A percentile compares a stretch with the other conserved stretches of the same genome.
Conservation (phyloP, 2,329 filamentous ascomycete genomes). For the Fusarium keratoplasticum region DNA sequence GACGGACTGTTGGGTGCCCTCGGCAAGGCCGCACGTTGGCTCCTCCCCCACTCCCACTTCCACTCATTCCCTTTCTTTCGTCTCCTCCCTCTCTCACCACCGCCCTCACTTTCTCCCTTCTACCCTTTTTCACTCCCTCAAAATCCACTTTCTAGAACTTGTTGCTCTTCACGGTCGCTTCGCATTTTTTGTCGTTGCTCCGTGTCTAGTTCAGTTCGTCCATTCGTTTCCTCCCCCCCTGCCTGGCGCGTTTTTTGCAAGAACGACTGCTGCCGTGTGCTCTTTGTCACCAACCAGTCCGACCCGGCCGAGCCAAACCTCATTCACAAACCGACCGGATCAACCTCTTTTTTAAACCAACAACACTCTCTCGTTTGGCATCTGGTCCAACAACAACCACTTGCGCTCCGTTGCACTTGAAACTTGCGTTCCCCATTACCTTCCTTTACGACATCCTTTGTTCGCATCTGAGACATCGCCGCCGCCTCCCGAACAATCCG, state of each 20-base stretch:
- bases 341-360: conserved; percentile 27
- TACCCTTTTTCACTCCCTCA: conserved; percentile 23
- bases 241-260: conserved; percentile 41
- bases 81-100: conserved; percentile 31
- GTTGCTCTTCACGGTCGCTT: conserved; percentile 36
- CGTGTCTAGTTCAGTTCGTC: conserved; percentile 43
- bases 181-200: conserved; percentile 26
- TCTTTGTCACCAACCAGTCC: conserved; percentile 5
- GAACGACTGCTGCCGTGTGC: conserved; percentile 26
- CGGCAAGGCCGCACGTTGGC: conserved; percentile 6
- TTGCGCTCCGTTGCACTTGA: conserved; percentile 22
- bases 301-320: conserved; percentile 3
- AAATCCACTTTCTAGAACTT: conserved; percentile 29
- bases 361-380: conserved; percentile 38
- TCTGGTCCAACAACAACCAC: conserved; percentile 42
- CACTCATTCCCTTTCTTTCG: conserved; percentile 24
- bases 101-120: conserved; percentile 14
- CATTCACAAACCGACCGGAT: conserved; percentile 10
- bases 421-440: conserved; percentile 16
- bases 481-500: conserved; percentile 34
- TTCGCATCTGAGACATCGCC: conserved; percentile 42
- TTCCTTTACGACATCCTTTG: conserved; percentile 18
- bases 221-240: conserved; percentile 42
- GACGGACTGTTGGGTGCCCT: background rate
- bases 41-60: conserved; percentile 5